Percentiles rank a stretch among this genome's conserved stretches.
Conservation (phyloP, 208 protist genomes). For the Wallacemonas sp. region DNA sequence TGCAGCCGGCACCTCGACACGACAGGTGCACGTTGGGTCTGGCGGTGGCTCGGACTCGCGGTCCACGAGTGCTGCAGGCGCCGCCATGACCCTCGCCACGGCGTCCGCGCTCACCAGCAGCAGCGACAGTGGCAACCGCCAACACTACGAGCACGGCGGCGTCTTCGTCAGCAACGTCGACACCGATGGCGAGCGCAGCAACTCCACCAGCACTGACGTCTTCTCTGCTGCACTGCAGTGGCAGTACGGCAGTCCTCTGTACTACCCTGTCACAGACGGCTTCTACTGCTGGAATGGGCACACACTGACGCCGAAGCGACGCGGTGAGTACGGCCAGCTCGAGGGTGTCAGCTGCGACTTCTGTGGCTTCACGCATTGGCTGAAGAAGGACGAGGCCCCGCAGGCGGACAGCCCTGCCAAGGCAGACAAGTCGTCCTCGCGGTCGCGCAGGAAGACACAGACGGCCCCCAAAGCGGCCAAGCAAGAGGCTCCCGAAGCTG, state of each 20-base stretch:
- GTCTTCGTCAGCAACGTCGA: background rate
- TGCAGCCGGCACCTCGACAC: slow-evolving; percentile 9
- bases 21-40: too few relatives aligned
- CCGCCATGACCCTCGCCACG: slow-evolving; percentile 3
- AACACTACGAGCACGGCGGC: background rate
- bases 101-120: background rate
- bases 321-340: slow-evolving; percentile 42
- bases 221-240: slow-evolving; percentile 15
- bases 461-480: background rate
- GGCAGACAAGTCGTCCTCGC: slow-evolving; percentile 6
- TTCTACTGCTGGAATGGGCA: slow-evolving; percentile 76
- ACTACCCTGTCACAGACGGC: slow-evolving; percentile 56
- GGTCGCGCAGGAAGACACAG: slow-evolving; percentile 12
- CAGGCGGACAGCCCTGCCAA: background rate
- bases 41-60: background rate
- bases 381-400: slow-evolving; percentile 13
- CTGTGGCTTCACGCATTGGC: slow-evolving; percentile 77
- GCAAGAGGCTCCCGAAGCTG: background rate
- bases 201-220: background rate
- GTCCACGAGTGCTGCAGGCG: slow-evolving; percentile 5
- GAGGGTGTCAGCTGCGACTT: slow-evolving; percentile 89
- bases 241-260: slow-evolving; percentile 82
- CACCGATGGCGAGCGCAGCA: background rate
- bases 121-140: too few relatives aligned
- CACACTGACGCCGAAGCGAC: slow-evolving; percentile 28